Evolutionary conservation across 306 rosid species (phyloP).

Genomic region (Vigna trinervia): DNA sequence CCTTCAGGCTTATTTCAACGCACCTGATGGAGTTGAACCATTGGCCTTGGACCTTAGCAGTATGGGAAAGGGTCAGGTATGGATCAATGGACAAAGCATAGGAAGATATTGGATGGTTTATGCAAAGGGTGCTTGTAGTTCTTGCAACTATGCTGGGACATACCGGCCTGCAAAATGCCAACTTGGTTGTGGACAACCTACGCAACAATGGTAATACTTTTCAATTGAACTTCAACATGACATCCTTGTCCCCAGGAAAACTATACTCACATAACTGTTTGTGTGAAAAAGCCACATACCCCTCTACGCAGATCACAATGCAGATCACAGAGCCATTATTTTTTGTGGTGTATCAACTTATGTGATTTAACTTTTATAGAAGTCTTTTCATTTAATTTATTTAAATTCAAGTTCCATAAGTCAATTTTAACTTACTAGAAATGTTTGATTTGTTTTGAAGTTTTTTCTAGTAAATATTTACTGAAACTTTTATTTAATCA

Average conservation of each 20-base stretch:
- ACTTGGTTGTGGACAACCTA: slow-evolving; percentile 88
- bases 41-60: slow-evolving; percentile 84
- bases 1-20: slow-evolving; percentile 80
- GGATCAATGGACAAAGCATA: slow-evolving; percentile 96
- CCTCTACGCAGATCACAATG: not conserved
- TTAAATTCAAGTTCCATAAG: not conserved
- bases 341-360: not conserved
- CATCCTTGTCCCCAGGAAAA: slow-evolving; percentile 18
- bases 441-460: not conserved
- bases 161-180: slow-evolving; percentile 68
- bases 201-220: slow-evolving; percentile 78
- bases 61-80: slow-evolving; percentile 98
- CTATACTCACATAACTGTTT: not conserved
- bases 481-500: not conserved
- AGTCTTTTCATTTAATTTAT: not conserved
- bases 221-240: slow-evolving; percentile 6
- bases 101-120: slow-evolving; percentile 96
- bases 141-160: slow-evolving; percentile 78
- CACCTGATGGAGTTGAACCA: slow-evolving; percentile 77
- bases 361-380: not conserved
- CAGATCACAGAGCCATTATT: not conserved
- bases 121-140: slow-evolving; percentile 77
- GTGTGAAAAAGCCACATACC: slow-evolving; percentile 1
- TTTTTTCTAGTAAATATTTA: not conserved
- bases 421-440: not conserved